Base-by-base conservation (phyloP, 1,284 basidiomycete species). In the Tilletia horrida region DNA sequence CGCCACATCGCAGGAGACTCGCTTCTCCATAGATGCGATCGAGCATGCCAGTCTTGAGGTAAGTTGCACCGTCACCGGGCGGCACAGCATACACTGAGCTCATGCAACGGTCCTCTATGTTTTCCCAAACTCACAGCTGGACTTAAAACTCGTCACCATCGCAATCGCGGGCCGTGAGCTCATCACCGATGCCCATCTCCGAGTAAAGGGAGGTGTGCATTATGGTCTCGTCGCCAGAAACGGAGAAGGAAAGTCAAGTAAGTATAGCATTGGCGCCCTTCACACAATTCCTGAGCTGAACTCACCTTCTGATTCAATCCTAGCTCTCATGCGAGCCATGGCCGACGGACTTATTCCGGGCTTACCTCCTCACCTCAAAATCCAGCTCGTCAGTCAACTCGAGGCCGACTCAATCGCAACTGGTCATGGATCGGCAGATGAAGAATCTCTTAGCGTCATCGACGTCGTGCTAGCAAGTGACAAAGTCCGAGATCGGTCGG, bases 161-260 rank as follows among this genome's bases (percentile, higher is more conserved):
- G 71, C 83, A 4, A 82, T 88, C 11, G 86, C 85, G 21, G 81
- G 84, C 35, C 82, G 79, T 27, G 86, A 88, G 43, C 79, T 89
- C 9, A 80, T 88, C n/a, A 76, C 80, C 3, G 85, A 86, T 69
- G 84, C 85, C 0, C 84, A 86, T 67, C 78, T 88, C 9, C 83
- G 85, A 70, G 77, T 88, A 45, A 86, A 87, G 73, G 81, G 81
- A 6, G 85, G 86, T 13, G 81, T 85, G 7, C 83, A 84, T 50
- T 88, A 88, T 78, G 86, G 83, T 13, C 81, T 87, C 63, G 82
- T 87, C 2, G 86, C 86, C 4, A 71, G 86, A 31, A 88, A 88
- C 76, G 87, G 87, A 0, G 83, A 84, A n/a, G 87, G 87, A 25
- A 88, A 88, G 76, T 69, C 66, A 13, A 76, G 62, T 57, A 18